Evolutionary conservation across 352 stramenopile genomes (phyloP).

Genomic region (Globisporangium mamillatum): DNA sequence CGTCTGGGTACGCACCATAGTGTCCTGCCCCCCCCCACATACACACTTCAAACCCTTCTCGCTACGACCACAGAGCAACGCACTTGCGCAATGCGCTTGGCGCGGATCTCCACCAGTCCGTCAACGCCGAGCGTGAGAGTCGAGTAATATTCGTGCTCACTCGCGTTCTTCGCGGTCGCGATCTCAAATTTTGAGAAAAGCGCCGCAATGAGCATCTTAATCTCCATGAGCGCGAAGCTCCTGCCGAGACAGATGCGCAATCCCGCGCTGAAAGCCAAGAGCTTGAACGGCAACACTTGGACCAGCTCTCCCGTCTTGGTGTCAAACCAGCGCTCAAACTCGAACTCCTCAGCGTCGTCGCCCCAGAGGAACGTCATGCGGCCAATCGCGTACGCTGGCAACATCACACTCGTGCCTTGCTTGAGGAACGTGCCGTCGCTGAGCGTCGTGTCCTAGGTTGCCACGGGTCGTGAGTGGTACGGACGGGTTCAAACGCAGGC

Average conservation of each 20-base stretch:
- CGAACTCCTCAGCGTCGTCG: slow-evolving; percentile 39
- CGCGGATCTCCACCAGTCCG: too few species aligned
- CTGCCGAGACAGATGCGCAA: slow-evolving; percentile 42
- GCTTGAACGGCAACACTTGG: slow-evolving; percentile 35
- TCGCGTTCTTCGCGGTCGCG: slow-evolving; percentile 4
- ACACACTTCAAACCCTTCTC: too few species aligned
- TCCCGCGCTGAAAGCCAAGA: slow-evolving; percentile 40
- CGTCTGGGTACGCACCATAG: too few species aligned
- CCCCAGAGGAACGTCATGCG: slow-evolving; percentile 39
- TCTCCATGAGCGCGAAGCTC: slow-evolving; percentile 37
- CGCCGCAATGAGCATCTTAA: slow-evolving; percentile 34
- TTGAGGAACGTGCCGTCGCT: slow-evolving; percentile 33
- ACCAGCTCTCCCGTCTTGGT: slow-evolving; percentile 20
- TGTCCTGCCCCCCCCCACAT: too few species aligned
- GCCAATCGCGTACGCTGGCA: slow-evolving; percentile 37
- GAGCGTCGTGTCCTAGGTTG: slow-evolving; percentile 16
- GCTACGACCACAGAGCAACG: too few species aligned
- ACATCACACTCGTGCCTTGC: slow-evolving; percentile 28
- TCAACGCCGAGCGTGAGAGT: too few species aligned
- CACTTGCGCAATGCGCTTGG: too few species aligned
- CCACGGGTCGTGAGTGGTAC: slow-evolving; percentile 35
- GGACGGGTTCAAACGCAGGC: slow-evolving; percentile 42
- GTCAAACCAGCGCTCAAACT: slow-evolving; percentile 47
- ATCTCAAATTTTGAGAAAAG: slow-evolving; percentile 37
- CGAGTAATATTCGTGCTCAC: too few species aligned